Evolutionary conservation across 352 stramenopile species (phyloP), one percentile per base, ranked within the genome.

Genomic region (Phytophthora sansomeana): DNA sequence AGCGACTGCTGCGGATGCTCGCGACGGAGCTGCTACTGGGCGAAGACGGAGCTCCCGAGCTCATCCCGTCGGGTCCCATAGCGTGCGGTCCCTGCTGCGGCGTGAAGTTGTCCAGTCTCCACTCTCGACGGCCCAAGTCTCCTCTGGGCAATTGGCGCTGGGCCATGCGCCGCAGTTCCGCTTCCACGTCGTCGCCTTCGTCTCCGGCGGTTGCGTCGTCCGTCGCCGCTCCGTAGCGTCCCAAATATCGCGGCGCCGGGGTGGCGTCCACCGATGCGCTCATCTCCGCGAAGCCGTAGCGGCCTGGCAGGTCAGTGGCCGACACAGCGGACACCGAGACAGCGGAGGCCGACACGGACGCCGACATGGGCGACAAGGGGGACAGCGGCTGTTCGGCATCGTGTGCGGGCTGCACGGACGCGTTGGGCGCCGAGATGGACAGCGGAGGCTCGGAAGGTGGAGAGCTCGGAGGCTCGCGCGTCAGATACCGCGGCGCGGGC

Each of bases 231-330:
- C 71, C 76, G 46, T 77, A 81, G 35, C 80, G 85, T 6, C 83
- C 83, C 17, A 94, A 77, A 54, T 96, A 96, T n/a, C 85, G 83
- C 21, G 87, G 83, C 46, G 75, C 83, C 3, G 85, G 85, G 5
- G 87, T 94, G 0, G 84, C 85, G 32, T 94, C 84, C 49, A 94
- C 81, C 4, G 87, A 96, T 9, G 87, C 85, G 41, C 84, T 93
- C 78, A 87, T 92, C 66, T 96, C 87, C 1, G 84, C 77, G 43
- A 92, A 94, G 28, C 72, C 67, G 61, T 85, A 90, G 41, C 83
- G 83, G 19, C 38, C 43, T 33, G 80, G 81, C 47, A 89, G 81
- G 53, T 91, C 83, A 1, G 87, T 96, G 28, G 87, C 87, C 0
- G 87, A 96, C 26, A 96, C 83, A 9, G 85, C 83, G 10, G 85